Evolutionary conservation across 192 early-diverging fungal species (phyloP).

Genomic region (Entophlyctis helioformis): DNA sequence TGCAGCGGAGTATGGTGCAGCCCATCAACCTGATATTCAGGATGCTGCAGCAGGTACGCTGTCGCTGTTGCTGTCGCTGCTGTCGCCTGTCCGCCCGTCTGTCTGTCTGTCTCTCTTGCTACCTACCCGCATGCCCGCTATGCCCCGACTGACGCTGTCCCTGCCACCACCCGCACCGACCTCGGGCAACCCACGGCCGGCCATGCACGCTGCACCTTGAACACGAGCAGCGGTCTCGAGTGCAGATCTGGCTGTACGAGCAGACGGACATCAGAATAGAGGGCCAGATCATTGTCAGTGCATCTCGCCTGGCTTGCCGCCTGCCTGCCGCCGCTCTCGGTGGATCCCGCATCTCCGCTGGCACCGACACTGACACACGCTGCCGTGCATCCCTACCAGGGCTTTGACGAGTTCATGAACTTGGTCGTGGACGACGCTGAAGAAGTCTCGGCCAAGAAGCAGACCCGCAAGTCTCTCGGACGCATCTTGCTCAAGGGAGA

Average conservation of each 20-base stretch:
- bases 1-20: constrained; percentile 76
- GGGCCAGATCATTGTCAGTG: constrained; percentile 77
- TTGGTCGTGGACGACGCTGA: constrained; percentile 83
- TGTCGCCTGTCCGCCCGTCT: constrained; percentile 1
- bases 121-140: too few species aligned
- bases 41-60: constrained; percentile 75
- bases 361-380: too few species aligned
- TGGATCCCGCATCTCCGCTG: too few species aligned
- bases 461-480: constrained; percentile 60
- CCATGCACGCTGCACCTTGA: too few species aligned
- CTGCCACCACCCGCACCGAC: neutral
- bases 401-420: constrained; percentile 98
- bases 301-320: neutral
- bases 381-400: too few species aligned
- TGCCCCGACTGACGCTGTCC: neutral
- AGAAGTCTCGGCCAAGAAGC: constrained; percentile 73
- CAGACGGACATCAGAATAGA: constrained; percentile 76
- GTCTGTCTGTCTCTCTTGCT: too few species aligned
- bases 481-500: constrained; percentile 94
- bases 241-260: constrained; percentile 93
- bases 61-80: neutral
- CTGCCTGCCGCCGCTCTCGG: too few species aligned
- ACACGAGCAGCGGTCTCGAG: constrained; percentile 56
- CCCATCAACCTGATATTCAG: constrained; percentile 95
- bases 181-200: neutral